A percentile compares a stretch with the other conserved stretches of the same genome.
These are phyloP conservation scores for Oryza brachyantha DNA, from an alignment of 176 grass and related monocot genomes.

Conservation along the genomic window DNA sequence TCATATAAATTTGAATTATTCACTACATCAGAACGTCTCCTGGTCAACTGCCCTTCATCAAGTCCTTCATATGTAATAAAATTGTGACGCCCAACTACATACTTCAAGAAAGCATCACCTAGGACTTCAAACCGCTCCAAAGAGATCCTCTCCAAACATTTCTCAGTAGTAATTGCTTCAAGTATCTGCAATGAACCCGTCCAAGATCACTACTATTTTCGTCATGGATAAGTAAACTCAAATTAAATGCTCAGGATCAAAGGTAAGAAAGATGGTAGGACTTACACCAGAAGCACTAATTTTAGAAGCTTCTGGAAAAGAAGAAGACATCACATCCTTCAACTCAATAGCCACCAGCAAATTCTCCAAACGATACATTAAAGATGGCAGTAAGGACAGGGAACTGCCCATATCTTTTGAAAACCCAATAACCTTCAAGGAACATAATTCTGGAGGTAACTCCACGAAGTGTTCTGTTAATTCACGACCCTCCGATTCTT, in stretches of 20 bases:
- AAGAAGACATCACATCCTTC: constrained; percentile 75
- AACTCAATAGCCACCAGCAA: constrained; percentile 92
- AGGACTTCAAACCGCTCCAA: constrained; percentile 94
- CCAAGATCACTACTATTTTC: constrained; percentile 22
- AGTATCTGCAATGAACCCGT: constrained; percentile 65
- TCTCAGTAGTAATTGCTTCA: constrained; percentile 94
- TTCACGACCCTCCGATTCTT: constrained; percentile 54
- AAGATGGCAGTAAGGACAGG: constrained; percentile 87
- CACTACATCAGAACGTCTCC: constrained; percentile 69
- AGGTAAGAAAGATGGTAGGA: constrained; percentile 22
- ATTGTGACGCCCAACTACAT: constrained; percentile 70
- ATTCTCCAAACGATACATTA: constrained; percentile 91
- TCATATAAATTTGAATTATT: constrained; percentile 89
- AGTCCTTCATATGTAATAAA: constrained; percentile 77
- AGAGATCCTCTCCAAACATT: constrained; percentile 88
- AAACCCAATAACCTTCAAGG: constrained; percentile 87
- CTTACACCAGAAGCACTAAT: constrained; percentile 71
- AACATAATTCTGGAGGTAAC: constrained; percentile 87
- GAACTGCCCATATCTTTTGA: constrained; percentile 97
- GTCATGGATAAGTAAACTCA: constrained; percentile 22
- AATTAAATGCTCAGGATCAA: constrained; percentile 20
- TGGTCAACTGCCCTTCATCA: constrained; percentile 91
- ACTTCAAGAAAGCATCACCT: constrained; percentile 97
- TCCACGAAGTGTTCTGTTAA: constrained; percentile 72
- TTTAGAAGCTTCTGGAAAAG: constrained; percentile 81